Conservation (phyloP, 1,284 basidiomycete genomes). For the Rhodofomes roseus region DNA sequence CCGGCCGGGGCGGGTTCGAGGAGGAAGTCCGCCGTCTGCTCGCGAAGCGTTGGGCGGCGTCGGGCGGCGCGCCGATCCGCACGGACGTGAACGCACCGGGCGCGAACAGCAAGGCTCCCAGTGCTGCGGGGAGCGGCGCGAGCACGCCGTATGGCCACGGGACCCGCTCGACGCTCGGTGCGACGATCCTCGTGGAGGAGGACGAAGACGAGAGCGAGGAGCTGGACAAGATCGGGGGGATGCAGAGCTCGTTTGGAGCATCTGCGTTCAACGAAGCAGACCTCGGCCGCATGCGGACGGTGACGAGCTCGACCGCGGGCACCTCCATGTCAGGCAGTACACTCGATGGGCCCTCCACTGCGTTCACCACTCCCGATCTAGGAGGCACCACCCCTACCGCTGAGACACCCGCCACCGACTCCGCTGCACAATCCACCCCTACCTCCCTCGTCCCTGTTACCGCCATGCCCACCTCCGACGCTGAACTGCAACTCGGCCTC, state of each 20-base stretch:
- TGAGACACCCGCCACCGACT: constrained; percentile 25
- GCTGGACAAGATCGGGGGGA: constrained; percentile 37
- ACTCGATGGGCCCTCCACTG: constrained; percentile 43
- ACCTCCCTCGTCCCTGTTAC: constrained; percentile 65
- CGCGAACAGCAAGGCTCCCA: constrained; percentile 29
- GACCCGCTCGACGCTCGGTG: constrained; percentile 51
- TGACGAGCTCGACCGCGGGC: constrained; percentile 49
- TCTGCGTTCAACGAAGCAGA: constrained; percentile 31
- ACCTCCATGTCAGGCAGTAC: constrained; percentile 35
- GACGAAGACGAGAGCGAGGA: constrained; percentile 70
- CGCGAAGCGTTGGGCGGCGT: constrained; percentile 67
- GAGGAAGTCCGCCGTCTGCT: constrained; percentile 70
- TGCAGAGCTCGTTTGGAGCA: constrained; percentile 14
- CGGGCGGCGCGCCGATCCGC: constrained; percentile 48
- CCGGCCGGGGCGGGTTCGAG: constrained; percentile 62
- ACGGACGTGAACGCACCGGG: constrained; percentile 49
- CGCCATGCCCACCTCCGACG: constrained; percentile 64
- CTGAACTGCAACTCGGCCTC: constrained; percentile 68
- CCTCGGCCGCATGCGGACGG: constrained; percentile 36
- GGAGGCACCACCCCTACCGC: constrained; percentile 28
- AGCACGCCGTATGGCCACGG: constrained; percentile 57
- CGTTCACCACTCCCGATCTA: constrained; percentile 63
- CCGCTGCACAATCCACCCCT: constrained; percentile 26
- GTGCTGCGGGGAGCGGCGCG: constrained; percentile 46
- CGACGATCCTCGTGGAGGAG: constrained; percentile 64